These are phyloP conservation scores for Aspergillus hiratsukae DNA, from an alignment of 2,329 filamentous ascomycete species.

Conservation along the genomic window DNA sequence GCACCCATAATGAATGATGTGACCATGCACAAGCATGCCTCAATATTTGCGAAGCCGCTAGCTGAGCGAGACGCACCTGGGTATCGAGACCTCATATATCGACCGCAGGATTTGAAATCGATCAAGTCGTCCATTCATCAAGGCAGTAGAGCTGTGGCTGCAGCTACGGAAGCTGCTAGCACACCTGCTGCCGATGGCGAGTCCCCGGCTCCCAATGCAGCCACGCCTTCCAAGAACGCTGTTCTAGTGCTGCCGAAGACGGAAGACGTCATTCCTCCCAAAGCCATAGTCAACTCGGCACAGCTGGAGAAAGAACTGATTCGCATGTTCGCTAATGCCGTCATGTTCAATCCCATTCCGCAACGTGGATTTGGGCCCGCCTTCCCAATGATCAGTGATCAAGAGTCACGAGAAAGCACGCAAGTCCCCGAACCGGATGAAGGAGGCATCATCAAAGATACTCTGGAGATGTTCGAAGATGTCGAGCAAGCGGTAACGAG, in stretches of 20 bases:
- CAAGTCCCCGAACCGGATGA: constrained; percentile 68
- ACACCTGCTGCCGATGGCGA: constrained; percentile 59
- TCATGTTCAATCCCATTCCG: constrained; percentile 94
- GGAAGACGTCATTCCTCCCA: constrained; percentile 76
- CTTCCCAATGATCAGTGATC: constrained; percentile 50
- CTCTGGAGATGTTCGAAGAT: constrained; percentile 82
- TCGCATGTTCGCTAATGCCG: constrained; percentile 95
- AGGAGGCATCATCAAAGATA: constrained; percentile 82
- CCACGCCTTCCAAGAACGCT: constrained; percentile 38
- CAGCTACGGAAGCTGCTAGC: constrained; percentile 57
- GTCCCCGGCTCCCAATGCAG: constrained; percentile 30
- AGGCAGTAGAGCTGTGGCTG: constrained; percentile 41
- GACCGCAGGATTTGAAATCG: constrained; percentile 71
- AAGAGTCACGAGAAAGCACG: constrained; percentile 32
- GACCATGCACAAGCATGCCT: constrained; percentile 69
- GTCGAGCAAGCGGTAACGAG: constrained; percentile 74
- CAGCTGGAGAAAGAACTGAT: constrained; percentile 91
- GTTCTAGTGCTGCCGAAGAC: constrained; percentile 51
- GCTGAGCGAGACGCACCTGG: constrained; percentile 71
- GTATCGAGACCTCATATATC: constrained; percentile 68
- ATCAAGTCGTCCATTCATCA: constrained; percentile 66
- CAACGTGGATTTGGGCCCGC: constrained; percentile 63
- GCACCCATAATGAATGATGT: constrained; percentile 71
- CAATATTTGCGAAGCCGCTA: constrained; percentile 72
- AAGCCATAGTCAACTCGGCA: constrained; percentile 84